Evolutionary conservation across 495 filamentous ascomycete genomes (phyloP).

Genomic region (Podospora pseudopauciseta): DNA sequence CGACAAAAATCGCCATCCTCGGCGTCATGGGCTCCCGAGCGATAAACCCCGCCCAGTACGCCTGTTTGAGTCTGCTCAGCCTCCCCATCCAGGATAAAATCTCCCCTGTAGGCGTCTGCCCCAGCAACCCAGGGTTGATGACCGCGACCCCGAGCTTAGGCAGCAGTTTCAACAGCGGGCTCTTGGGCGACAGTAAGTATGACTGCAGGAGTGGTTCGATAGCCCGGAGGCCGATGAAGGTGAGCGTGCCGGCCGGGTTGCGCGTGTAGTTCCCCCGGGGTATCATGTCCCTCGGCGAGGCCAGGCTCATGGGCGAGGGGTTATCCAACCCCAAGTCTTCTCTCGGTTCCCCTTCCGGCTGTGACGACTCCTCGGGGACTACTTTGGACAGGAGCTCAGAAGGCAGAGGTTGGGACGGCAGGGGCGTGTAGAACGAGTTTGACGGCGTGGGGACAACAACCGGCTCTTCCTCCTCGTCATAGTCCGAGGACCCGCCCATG

Average conservation of each 20-base stretch:
- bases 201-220: constrained; percentile 58
- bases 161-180: constrained; percentile 21
- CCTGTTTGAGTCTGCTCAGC: constrained; percentile 50
- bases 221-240: constrained; percentile 56
- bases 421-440: not conserved
- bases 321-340: no score
- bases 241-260: constrained; percentile 46
- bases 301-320: not conserved
- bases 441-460: not conserved
- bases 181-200: constrained; percentile 38
- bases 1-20: constrained; percentile 32
- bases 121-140: constrained; percentile 21
- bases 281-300: constrained; percentile 28
- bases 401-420: not conserved
- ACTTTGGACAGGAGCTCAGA: not conserved
- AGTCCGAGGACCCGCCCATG: not conserved
- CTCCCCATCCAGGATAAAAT: constrained; percentile 50
- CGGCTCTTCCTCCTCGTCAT: not conserved
- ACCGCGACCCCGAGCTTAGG: constrained; percentile 15
- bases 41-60: constrained; percentile 41
- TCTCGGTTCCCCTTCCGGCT: not conserved
- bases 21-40: constrained; percentile 44
- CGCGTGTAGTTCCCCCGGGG: constrained; percentile 36
- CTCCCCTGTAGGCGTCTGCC: not conserved
- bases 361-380: no score